These are phyloP conservation scores for Yamadazyma laniorum DNA, from an alignment of 805 yeast species.

Conservation along the genomic window DNA sequence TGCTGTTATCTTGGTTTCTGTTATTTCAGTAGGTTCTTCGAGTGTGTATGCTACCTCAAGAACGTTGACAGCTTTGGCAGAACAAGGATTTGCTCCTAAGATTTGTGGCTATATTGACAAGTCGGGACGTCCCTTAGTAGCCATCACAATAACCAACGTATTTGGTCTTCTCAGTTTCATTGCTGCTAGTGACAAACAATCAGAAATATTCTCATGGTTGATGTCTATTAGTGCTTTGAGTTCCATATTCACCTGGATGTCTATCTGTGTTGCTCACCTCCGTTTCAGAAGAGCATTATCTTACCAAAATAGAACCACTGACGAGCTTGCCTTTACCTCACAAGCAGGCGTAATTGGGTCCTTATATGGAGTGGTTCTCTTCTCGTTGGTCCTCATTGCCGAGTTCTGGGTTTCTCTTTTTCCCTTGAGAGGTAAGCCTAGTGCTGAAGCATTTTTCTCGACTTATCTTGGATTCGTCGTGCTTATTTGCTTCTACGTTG, in stretches of 20 bases:
- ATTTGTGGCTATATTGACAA: slow-evolving; percentile 68
- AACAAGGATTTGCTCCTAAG: slow-evolving; percentile 62
- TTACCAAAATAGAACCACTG: slow-evolving; percentile 33
- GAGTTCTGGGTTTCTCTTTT: slow-evolving; percentile 44
- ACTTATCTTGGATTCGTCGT: slow-evolving; percentile 39
- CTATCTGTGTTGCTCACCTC: slow-evolving; percentile 39
- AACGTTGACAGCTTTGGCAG: slow-evolving; percentile 64
- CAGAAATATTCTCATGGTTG: slow-evolving; percentile 39
- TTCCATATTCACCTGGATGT: slow-evolving; percentile 41
- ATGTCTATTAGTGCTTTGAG: slow-evolving; percentile 41
- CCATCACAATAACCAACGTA: slow-evolving; percentile 51
- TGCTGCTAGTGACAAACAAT: slow-evolving; percentile 43
- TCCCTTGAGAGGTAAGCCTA: slow-evolving; percentile 38
- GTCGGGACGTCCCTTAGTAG: slow-evolving; percentile 74
- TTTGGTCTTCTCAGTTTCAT: slow-evolving; percentile 60
- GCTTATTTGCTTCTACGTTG: slow-evolving; percentile 38
- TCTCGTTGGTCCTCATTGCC: slow-evolving; percentile 38
- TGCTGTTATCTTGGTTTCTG: slow-evolving; percentile 50
- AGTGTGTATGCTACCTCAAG: slow-evolving; percentile 41
- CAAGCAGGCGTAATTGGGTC: slow-evolving; percentile 41
- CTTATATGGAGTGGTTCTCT: slow-evolving; percentile 28
- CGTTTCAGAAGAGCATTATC: slow-evolving; percentile 39
- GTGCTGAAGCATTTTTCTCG: slow-evolving; percentile 34
- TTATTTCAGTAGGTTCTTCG: slow-evolving; percentile 43
- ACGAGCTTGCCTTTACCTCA: slow-evolving; percentile 35